Base-by-base conservation (phyloP, 768 basidiomycete species). In the Mycena pura region DNA sequence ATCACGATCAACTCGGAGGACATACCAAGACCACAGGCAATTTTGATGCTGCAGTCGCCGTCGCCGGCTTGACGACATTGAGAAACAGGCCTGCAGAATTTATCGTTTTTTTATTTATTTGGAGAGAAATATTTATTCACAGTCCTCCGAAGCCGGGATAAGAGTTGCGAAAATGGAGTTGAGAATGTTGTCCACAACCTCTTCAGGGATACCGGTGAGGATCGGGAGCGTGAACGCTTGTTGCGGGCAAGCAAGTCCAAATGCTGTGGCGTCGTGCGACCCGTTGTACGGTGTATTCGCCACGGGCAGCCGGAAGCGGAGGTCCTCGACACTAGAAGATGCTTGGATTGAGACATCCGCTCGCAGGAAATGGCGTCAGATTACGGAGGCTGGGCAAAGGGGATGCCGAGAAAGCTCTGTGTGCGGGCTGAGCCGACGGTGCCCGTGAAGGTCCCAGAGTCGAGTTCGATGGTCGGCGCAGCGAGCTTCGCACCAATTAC, bases 11-110 rank as follows among this genome's bases (percentile, higher is more conserved):
- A 17, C 28, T 49, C 11, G 46, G 19, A 9, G 29, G 3, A 68
- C 80, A 49, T 64, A 84, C 84, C 32, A 80, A 78, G 8, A 82
- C 72, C 2, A 86, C 80, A 0, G 85, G 84, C 5, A 85, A 71
- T 31, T 78, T 79, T 0, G 74, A 73, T 11, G 66, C 58, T 0
- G 76, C 57, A 0, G 73, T 74, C 1, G 73, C 69, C 43, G 65
- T 72, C 2, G 73, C 61, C 6, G 84, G 83, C n/a, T 72, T 74
- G n/a, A 82, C 69, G 17, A 85, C 73, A 45, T 84, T 83, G 40
- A 85, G 55, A 1, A 77, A 80, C 3, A 86, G 69, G 66, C 78
- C 76, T 78, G 24, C 3, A 27, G 40, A 22, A 19, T 11, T 27
- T 6, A 14, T 15, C 24, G n/a, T 45, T 14, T 29, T 28, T 7